A percentile compares a stretch with the other conserved stretches of the same genome.
Evolutionary conservation across 345 rosid species (phyloP).

Genomic region (Dipteronia dyeriana): DNA sequence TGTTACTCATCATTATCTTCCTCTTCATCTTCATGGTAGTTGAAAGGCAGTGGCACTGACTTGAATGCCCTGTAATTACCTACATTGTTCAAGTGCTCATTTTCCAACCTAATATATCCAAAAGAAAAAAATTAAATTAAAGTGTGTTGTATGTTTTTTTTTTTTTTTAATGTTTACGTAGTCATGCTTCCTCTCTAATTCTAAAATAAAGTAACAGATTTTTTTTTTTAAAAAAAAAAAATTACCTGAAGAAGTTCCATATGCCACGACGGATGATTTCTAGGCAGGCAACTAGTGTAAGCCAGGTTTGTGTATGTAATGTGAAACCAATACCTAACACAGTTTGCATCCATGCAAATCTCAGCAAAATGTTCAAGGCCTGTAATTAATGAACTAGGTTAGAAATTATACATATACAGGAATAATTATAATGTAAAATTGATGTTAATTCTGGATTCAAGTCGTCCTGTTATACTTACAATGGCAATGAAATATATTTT

Average conservation of each 20-base stretch:
- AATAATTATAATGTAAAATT: not conserved
- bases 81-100: slow-evolving; percentile 78
- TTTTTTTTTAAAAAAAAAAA: too few relatives aligned
- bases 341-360: slow-evolving; percentile 71
- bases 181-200: too few relatives aligned
- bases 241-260: slow-evolving; percentile 74
- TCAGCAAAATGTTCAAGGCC: slow-evolving; percentile 53
- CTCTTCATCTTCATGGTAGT: slow-evolving; percentile 57
- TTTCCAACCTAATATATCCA: slow-evolving; percentile 49
- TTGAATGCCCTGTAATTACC: slow-evolving; percentile 75
- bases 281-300: slow-evolving; percentile 56
- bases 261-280: slow-evolving; percentile 76
- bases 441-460: not conserved
- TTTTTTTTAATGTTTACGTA: too few relatives aligned
- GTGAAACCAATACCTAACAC: slow-evolving; percentile 38
- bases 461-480: slow-evolving; percentile 30
- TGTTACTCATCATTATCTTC: slow-evolving; percentile 38
- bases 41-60: slow-evolving; percentile 76
- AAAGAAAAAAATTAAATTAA: not conserved
- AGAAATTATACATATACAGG: not conserved
- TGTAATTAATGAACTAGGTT: slow-evolving; percentile 19
- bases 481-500: slow-evolving; percentile 55
- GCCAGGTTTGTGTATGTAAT: slow-evolving; percentile 40
- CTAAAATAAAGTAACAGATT: too few relatives aligned
- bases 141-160: too few relatives aligned